Percentiles rank a stretch among this genome's conserved stretches.
Evolutionary conservation across 2,329 filamentous ascomycete species (phyloP).

Genomic region (Monosporascus sp.): DNA sequence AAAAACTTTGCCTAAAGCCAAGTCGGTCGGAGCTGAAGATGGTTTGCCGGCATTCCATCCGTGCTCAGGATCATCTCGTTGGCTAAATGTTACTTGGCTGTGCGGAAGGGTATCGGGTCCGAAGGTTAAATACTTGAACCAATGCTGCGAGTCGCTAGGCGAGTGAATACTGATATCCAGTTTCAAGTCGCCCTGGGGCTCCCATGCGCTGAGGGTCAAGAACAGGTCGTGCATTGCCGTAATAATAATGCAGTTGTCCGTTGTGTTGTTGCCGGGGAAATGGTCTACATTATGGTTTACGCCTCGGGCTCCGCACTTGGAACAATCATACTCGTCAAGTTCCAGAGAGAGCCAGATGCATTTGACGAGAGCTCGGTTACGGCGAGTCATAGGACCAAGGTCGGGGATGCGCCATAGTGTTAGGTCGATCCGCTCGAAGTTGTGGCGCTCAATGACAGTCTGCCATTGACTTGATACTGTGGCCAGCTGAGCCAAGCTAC

Average conservation of each 20-base stretch:
- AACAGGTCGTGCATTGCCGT: conserved; percentile 26
- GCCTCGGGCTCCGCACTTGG: conserved; percentile 13
- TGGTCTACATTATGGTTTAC: conserved; percentile 23
- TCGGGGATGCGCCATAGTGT: conserved; percentile 22
- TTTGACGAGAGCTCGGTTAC: conserved; percentile 21
- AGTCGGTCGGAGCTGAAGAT: conserved; percentile 5
- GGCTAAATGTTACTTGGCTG: conserved; percentile 22
- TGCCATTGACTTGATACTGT: conserved; percentile 29
- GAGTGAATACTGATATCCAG: conserved; percentile 34
- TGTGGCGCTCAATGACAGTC: conserved; percentile 20
- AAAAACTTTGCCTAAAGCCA: conserved; percentile 18
- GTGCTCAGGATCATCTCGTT: conserved; percentile 13
- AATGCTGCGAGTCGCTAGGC: conserved; percentile 29
- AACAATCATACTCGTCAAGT: conserved; percentile 24
- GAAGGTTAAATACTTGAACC: conserved; percentile 30
- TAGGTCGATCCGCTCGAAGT: conserved; percentile 25
- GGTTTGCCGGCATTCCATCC: conserved; percentile 15
- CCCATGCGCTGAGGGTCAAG: conserved; percentile 25
- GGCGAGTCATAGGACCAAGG: conserved; percentile 22
- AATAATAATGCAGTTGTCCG: conserved; percentile 20
- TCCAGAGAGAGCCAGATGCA: conserved; percentile 27
- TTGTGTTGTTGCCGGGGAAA: conserved; percentile 17
- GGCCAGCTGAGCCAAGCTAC: conserved; percentile 16
- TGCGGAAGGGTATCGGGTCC: conserved; percentile 14
- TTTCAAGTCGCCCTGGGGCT: conserved; percentile 24